A percentile compares a stretch with the other conserved stretches of the same genome.
Conservation (phyloP, 108 stramenopile species). For the Nitzschia palea region DNA sequence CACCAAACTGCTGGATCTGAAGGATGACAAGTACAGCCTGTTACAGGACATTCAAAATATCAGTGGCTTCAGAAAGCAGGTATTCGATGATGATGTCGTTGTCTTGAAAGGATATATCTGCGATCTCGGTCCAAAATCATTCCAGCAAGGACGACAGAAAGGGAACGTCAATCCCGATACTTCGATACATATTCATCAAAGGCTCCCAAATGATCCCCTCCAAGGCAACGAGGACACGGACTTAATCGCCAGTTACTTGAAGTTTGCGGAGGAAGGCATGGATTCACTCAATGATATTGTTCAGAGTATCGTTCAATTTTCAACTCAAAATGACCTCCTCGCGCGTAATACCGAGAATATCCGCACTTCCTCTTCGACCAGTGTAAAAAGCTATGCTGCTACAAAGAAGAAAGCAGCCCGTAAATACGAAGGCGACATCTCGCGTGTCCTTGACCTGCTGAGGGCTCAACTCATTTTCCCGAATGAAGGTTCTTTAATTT, state of each 20-base stretch:
- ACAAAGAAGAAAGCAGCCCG: constrained; percentile 36
- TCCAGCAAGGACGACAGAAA: not conserved
- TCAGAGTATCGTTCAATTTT: constrained; percentile 14
- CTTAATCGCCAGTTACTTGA: constrained; percentile 1
- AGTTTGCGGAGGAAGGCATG: constrained; percentile 13
- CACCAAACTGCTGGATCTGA: not conserved
- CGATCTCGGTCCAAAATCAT: constrained; percentile 21
- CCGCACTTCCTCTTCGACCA: constrained; percentile 8
- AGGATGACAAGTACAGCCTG: not conserved
- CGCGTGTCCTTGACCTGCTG: constrained; percentile 47
- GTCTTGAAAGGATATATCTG: constrained; percentile 24
- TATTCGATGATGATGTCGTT: constrained; percentile 5
- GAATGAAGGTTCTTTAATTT: constrained; percentile 44
- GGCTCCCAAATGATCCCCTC: not conserved
- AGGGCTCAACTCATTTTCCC: constrained; percentile 42
- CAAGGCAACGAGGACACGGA: not conserved
- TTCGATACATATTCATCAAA: not conserved
- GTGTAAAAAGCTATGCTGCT: constrained; percentile 23
- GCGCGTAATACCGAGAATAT: not conserved
- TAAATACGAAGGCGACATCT: constrained; percentile 49
- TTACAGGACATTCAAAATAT: not conserved
- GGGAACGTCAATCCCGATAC: not conserved
- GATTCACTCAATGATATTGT: constrained; percentile 14
- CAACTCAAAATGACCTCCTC: constrained; percentile 18
- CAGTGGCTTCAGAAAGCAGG: constrained; percentile 4